Evolutionary conservation across 805 yeast species (phyloP).

Genomic region (Teunomyces aglyptinius): DNA sequence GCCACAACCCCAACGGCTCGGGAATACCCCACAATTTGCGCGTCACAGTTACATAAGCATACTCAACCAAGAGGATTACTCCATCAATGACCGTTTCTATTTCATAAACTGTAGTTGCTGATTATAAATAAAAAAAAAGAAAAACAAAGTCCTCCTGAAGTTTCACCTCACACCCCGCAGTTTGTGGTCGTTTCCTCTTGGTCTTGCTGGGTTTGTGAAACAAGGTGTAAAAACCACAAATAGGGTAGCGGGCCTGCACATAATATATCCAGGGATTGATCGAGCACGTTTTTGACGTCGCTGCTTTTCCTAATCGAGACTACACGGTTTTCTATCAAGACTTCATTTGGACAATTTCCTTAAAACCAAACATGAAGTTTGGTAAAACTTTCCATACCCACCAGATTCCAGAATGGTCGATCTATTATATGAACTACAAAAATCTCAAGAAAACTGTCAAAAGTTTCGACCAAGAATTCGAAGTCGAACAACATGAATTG

Average conservation of each 20-base stretch:
- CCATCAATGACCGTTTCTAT: too few relatives aligned
- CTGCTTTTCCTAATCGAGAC: slow-evolving; percentile 1
- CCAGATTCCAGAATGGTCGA: slow-evolving; percentile 93
- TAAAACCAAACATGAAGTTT: slow-evolving; percentile 56
- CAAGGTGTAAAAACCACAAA: neutral
- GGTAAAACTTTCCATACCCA: slow-evolving; percentile 77
- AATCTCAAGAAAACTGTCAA: slow-evolving; percentile 78
- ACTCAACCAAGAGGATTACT: too few relatives aligned
- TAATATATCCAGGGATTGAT: neutral
- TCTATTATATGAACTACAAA: slow-evolving; percentile 81
- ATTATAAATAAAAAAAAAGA: too few relatives aligned
- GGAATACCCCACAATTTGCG: neutral
- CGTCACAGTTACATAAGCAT: neutral
- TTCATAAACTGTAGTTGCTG: too few relatives aligned
- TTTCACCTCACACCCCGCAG: too few relatives aligned
- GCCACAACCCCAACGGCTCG: neutral
- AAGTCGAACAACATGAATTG: slow-evolving; percentile 19
- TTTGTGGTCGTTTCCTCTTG: neutral
- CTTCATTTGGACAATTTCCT: too few relatives aligned
- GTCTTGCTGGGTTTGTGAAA: neutral
- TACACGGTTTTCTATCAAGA: neutral
- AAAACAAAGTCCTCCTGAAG: too few relatives aligned
- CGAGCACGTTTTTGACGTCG: slow-evolving; percentile 2
- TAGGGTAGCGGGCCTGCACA: neutral
- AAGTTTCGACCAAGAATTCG: slow-evolving; percentile 47